These are phyloP conservation scores for Termitomyces sp. DNA, from an alignment of 1,284 basidiomycete genomes.

Conservation along the genomic window DNA sequence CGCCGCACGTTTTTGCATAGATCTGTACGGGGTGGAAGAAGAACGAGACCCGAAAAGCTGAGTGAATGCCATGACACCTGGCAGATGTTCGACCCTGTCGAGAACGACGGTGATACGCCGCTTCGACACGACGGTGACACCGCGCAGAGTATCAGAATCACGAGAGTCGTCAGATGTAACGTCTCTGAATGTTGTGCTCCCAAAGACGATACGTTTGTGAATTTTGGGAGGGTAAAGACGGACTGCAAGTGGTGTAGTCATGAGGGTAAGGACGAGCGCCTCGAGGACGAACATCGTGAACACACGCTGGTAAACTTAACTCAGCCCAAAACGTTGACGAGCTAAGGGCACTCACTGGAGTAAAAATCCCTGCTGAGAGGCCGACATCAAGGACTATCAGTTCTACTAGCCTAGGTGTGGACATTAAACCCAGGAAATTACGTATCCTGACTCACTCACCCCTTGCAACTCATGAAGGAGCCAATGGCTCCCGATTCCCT, in stretches of 20 bases:
- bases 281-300: conserved; percentile 93
- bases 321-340: conserved; percentile 1
- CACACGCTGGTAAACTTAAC: conserved; percentile 34
- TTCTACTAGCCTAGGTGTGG: conserved; percentile 40
- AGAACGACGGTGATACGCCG: conserved; percentile 78
- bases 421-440: background rate
- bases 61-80: conserved; percentile 65
- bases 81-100: conserved; percentile 84
- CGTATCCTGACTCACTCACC: conserved; percentile 39
- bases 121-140: conserved; percentile 30
- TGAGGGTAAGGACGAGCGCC: conserved; percentile 80
- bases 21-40: background rate
- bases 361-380: conserved; percentile 76
- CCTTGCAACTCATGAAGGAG: conserved; percentile 94
- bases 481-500: conserved; percentile 86
- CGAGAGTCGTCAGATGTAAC: conserved; percentile 31
- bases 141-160: background rate
- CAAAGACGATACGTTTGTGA: conserved; percentile 42
- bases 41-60: conserved; percentile 51
- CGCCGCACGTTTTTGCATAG: background rate
- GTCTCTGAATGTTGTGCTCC: conserved; percentile 40
- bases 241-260: conserved; percentile 84
- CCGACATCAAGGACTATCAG: conserved; percentile 96
- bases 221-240: conserved; percentile 68
- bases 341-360: conserved; percentile 33